Evolutionary conservation across 2,329 filamentous ascomycete genomes (phyloP), one percentile per base, ranked within the genome.

Genomic region (Neonectria magnoliae): DNA sequence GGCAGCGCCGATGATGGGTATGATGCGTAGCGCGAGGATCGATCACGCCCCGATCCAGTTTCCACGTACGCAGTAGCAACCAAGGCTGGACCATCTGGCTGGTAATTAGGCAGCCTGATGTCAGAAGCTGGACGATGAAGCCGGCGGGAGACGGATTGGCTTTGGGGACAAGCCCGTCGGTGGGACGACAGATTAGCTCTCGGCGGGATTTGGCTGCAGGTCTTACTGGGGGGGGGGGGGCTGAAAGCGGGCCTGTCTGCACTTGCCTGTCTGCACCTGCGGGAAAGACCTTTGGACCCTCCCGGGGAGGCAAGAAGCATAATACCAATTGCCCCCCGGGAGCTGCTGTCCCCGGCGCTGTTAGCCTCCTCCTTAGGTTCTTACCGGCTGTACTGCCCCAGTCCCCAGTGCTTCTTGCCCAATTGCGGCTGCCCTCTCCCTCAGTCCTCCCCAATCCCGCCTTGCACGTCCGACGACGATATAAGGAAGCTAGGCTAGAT

Each of bases 401-500:
- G 31, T 14, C 29, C 31, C 31, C 10, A 10, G 31, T 14, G 20
- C 18, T 14, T 25, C 11, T 11, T 14, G 5, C 42, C 42, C 42
- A 25, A 25, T 45, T 45, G n/a, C 20, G 8, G 27, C 31, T 18
- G 25, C 29, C 11, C n/a, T 20, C 13, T 11, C 27, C 10, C 47
- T 7, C 5, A 13, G 7, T 50, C 29, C 16, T 33, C 27, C 27
- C 47, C 27, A 20, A 31, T 20, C 27, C 16, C n/a, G 16, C 22
- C n/a, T 52, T 58, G 53, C 59, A 38, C 42, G 48, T 31, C 48
- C 48, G 10, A n/a, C 48, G 55, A 61, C 38, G 60, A 68, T 73
- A 66, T 73, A 66, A 64, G 60, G 31, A 68, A 53, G 50, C 64
- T 73, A 62, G 48, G 51, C 71, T 71, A 44, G 27, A 68, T 73